These are phyloP conservation scores for Exutisphaerella laricina DNA, from an alignment of 2,329 filamentous ascomycete species.

Conservation along the genomic window DNA sequence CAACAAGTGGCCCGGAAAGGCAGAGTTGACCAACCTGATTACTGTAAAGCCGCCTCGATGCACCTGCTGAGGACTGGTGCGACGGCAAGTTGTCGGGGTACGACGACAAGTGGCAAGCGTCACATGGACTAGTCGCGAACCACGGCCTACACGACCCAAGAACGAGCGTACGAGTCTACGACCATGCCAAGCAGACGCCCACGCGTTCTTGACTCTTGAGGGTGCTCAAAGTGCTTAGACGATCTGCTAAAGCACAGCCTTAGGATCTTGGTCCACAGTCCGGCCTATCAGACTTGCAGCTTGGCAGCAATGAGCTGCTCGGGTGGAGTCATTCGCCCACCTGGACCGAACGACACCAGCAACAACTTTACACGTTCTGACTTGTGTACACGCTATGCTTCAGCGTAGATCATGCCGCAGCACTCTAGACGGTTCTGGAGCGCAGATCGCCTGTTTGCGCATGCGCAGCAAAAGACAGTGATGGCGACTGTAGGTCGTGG, in stretches of 20 bases:
- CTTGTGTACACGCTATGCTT: not conserved
- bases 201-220: too few species aligned
- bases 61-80: constrained; percentile 3
- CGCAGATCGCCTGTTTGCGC: not conserved
- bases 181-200: not conserved
- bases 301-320: too few species aligned
- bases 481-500: constrained; percentile 1
- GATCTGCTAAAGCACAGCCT: not conserved
- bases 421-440: not conserved
- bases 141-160: too few species aligned
- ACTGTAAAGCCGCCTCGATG: too few species aligned
- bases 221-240: too few species aligned
- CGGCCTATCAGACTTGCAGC: constrained; percentile 1
- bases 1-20: too few species aligned
- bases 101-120: too few species aligned
- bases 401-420: not conserved
- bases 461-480: not conserved
- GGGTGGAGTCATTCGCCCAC: too few species aligned
- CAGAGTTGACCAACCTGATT: too few species aligned
- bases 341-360: not conserved
- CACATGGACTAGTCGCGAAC: too few species aligned
- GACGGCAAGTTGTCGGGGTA: too few species aligned
- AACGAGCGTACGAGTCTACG: constrained; percentile 2
- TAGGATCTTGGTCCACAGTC: not conserved
- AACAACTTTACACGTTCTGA: not conserved